phyloP scores from a whole-genome alignment of 2,329 filamentous ascomycete genomes.

The Hysterium pulicare region DNA sequence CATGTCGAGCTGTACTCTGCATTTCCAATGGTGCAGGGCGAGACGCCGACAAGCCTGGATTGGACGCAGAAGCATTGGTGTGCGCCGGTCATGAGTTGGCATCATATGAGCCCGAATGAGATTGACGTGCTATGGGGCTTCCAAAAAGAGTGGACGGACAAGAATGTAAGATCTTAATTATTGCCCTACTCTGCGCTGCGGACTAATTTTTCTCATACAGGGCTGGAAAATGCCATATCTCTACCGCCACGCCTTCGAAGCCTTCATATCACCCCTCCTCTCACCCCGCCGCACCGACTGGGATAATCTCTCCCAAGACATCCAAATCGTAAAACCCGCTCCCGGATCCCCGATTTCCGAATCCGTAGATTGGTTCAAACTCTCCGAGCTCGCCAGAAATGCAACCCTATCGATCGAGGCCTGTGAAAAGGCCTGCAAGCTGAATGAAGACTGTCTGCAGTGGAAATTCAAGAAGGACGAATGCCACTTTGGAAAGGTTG shows the following conservation, averaged over 20 bases:
- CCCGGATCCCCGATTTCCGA: conserved; percentile 3
- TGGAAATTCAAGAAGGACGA: conserved; percentile 31
- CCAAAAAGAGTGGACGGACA: conserved; percentile 31
- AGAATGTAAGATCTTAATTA: conserved; percentile 11
- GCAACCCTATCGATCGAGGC: conserved; percentile 20
- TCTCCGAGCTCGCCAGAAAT: conserved; percentile 16
- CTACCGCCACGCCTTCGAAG: conserved; percentile 30
- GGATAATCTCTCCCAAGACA: conserved; percentile 35
- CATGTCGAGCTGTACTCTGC: conserved; percentile 35
- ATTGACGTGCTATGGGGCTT: conserved; percentile 28
- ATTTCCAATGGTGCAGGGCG: conserved; percentile 44
- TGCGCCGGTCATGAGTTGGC: conserved; percentile 39
- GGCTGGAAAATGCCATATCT: conserved; percentile 33
- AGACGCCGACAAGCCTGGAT: conserved; percentile 39
- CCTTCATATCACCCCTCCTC: conserved; percentile 29
- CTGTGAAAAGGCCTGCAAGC: conserved; percentile 28
- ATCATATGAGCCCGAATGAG: conserved; percentile 22
- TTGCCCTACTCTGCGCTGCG: not conserved
- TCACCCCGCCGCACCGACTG: conserved; percentile 25
- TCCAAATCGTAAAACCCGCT: conserved; percentile 9
- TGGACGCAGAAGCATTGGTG: conserved; percentile 43
- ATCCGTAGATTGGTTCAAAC: conserved; percentile 15
- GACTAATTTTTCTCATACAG: no score
- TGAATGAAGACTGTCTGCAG: conserved; percentile 33
- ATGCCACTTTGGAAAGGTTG: conserved; percentile 30